Percentiles rank a stretch among this genome's conserved stretches.
Evolutionary conservation across 2,329 filamentous ascomycete genomes (phyloP).

Genomic region (Chaetomium strumarium): DNA sequence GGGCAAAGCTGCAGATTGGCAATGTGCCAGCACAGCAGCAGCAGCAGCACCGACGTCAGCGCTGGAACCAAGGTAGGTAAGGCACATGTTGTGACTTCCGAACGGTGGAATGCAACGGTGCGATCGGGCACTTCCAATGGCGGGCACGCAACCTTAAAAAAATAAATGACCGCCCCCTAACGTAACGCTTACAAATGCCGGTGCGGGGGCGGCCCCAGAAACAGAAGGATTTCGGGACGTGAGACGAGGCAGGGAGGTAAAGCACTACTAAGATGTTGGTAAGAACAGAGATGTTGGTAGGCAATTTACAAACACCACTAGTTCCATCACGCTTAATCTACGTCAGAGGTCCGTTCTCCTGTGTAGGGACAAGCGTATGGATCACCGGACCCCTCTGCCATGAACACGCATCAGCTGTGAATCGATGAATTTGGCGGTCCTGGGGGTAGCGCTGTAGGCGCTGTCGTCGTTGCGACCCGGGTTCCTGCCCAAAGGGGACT

Average conservation of each 20-base stretch:
- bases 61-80: background rate
- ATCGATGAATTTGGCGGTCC: background rate
- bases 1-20: background rate
- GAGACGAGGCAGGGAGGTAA: too few relatives aligned
- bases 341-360: background rate
- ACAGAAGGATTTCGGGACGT: background rate
- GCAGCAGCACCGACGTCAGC: too few relatives aligned
- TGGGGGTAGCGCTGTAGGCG: too few relatives aligned
- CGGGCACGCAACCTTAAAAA: background rate
- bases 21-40: background rate
- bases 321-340: background rate
- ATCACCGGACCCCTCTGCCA: background rate
- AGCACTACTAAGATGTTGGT: background rate
- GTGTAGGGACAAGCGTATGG: background rate
- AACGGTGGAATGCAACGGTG: background rate
- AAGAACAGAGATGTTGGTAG: background rate
- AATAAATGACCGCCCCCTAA: background rate
- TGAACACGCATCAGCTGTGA: background rate
- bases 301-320: background rate
- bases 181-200: constrained; percentile 9
- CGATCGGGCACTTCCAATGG: background rate
- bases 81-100: too few relatives aligned
- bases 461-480: too few relatives aligned
- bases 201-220: background rate
- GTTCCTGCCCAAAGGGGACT: background rate